These are phyloP conservation scores for Beauveria bassiana DNA, from an alignment of 2,329 filamentous ascomycete species.

Conservation along the genomic window DNA sequence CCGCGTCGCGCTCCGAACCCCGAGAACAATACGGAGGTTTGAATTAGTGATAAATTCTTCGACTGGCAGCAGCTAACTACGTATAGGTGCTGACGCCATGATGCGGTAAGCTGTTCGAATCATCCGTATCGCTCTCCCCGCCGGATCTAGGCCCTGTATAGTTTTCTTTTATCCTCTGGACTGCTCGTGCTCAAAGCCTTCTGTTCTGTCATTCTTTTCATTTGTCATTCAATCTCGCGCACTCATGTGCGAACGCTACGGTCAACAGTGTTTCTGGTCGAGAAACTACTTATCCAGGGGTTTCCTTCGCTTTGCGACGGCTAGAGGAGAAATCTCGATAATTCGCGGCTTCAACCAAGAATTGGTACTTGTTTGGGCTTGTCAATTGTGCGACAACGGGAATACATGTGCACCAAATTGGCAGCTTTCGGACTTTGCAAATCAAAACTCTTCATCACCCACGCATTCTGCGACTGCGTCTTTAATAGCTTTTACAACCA, in stretches of 20 bases:
- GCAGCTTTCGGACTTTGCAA: conserved; percentile 33
- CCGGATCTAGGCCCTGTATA: conserved; percentile 9
- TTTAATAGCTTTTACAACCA: conserved; percentile 29
- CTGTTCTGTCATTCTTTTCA: conserved; percentile 19
- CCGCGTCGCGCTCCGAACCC: conserved; percentile 33
- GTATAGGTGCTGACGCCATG: conserved; percentile 24
- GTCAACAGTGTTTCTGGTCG: conserved; percentile 17
- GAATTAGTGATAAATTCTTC: conserved; percentile 15
- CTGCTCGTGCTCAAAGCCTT: background rate
- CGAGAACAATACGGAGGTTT: conserved; percentile 38
- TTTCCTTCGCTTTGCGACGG: conserved; percentile 30
- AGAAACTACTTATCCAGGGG: conserved; percentile 27
- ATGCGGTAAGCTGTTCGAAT: conserved; percentile 17
- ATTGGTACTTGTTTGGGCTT: conserved; percentile 28
- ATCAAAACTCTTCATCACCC: conserved; percentile 32
- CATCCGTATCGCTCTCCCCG: background rate
- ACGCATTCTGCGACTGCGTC: conserved; percentile 29
- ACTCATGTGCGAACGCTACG: background rate
- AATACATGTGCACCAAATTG: conserved; percentile 30
- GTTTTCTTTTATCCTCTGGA: background rate
- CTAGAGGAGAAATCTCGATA: conserved; percentile 24
- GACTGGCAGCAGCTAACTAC: conserved; percentile 19
- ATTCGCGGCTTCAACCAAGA: conserved; percentile 24
- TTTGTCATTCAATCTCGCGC: conserved; percentile 14
- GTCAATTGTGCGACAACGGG: conserved; percentile 30